These are phyloP conservation scores for Cardamine chenopodiifolia DNA, from an alignment of 345 rosid species.

Conservation along the genomic window DNA sequence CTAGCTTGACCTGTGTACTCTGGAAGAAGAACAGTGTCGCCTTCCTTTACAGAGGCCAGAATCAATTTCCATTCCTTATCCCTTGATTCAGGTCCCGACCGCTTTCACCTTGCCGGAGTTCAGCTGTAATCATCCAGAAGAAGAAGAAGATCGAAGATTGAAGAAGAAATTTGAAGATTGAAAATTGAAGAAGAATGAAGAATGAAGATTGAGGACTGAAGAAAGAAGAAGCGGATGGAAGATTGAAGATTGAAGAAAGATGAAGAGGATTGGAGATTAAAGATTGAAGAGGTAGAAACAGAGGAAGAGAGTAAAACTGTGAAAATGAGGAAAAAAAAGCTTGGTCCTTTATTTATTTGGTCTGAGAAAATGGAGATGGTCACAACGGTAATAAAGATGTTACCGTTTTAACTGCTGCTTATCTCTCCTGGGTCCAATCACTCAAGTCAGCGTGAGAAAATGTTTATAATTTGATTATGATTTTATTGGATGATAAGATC, in stretches of 20 bases:
- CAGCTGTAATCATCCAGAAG: slow-evolving; percentile 45
- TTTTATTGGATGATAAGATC: not conserved
- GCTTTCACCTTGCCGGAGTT: slow-evolving; percentile 77
- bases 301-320: not conserved
- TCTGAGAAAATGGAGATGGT: no score
- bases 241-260: not conserved
- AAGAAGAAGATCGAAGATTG: not conserved
- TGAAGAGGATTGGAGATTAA: not conserved
- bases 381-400: not conserved
- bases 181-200: no score
- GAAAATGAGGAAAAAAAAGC: not conserved
- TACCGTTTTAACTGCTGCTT: not conserved
- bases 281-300: not conserved
- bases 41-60: no score
- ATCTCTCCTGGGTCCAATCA: not conserved
- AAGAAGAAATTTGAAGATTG: no score
- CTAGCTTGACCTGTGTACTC: no score
- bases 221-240: no score
- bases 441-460: no score
- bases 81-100: slow-evolving; percentile 65
- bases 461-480: not conserved
- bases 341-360: not conserved
- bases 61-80: slow-evolving; percentile 56
- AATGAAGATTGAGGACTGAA: no score
- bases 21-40: no score